These are phyloP conservation scores for Acer saccharum DNA, from an alignment of 345 rosid genomes.

Conservation along the genomic window DNA sequence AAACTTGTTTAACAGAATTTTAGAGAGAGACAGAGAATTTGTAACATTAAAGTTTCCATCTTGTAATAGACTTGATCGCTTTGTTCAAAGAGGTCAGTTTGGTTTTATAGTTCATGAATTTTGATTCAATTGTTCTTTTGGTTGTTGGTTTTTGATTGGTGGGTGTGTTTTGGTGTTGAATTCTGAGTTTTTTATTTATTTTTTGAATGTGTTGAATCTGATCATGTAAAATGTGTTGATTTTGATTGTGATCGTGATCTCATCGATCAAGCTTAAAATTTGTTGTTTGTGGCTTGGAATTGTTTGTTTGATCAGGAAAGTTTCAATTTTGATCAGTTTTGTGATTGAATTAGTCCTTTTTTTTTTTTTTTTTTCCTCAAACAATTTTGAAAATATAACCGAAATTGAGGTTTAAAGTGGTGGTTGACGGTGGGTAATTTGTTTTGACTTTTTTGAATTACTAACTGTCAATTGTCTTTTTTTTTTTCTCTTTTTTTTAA, in stretches of 20 bases:
- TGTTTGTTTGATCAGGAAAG: background rate
- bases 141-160: background rate
- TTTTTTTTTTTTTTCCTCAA: background rate
- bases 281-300: constrained; percentile 9
- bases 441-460: background rate
- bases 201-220: constrained; percentile 22
- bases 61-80: constrained; percentile 17
- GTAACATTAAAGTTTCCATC: background rate
- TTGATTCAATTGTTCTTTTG: background rate
- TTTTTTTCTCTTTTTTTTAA: no score
- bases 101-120: background rate
- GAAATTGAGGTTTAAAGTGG: background rate
- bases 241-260: constrained; percentile 38
- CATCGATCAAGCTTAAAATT: constrained; percentile 26
- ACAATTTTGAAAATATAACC: background rate
- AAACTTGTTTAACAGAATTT: constrained; percentile 1
- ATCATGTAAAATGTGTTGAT: constrained; percentile 16
- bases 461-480: background rate
- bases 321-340: constrained; percentile 8
- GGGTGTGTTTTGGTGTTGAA: background rate
- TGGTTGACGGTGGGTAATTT: constrained; percentile 17
- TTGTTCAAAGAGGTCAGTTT: constrained; percentile 30
- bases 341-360: background rate
- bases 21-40: constrained; percentile 16
- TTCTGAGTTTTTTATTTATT: constrained; percentile 17